Evolutionary conservation across 805 yeast species (phyloP), one percentile per base, ranked within the genome.

Genomic region (Lipomyces oligophaga): DNA sequence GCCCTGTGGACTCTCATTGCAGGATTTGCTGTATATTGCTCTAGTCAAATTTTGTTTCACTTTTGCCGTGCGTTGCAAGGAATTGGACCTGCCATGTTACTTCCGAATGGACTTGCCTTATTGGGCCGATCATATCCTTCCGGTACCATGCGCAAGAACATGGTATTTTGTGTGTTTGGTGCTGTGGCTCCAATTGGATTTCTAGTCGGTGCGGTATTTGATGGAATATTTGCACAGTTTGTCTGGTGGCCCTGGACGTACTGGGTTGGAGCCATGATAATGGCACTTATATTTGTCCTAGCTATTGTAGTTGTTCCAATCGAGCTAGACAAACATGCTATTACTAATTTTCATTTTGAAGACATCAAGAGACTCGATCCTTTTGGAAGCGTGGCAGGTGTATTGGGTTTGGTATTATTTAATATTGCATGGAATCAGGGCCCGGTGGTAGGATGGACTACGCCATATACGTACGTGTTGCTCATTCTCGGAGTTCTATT

Each of bases 391-490:
- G 15, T 66, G 0, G 49, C 77, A 11, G 89, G 85, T 3, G 74
- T 83, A 3, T 47, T 66, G 4, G 86, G 85, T 0, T 63, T 85
- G 38, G 70, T 82, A 2, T 60, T 84, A 27, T 69, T 85, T 61
- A 83, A 80, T 55, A 79, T 83, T 60, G 77, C 78, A 1, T 78
- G 86, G 79, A 83, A 81, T 57, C 88, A 85, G 61, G 90, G 83
- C 2, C 85, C 90, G 0, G 71, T 75, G 4, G 81, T 68, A 2
- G 86, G 89, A 18, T 84, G 90, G 90, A 57, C 64, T 8, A 60
- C 59, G 1, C 73, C 80, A 0, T 83, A 83, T 54, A 74, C 80
- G 34, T 75, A 80, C 34, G 78, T 70, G 0, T 60, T 84, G 10
- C 64, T 83, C 24, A 67, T 80, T 1, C 60, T 82, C 4, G 78